phyloP scores from a whole-genome alignment of 805 yeast species.

The Myxozyma monticola region DNA sequence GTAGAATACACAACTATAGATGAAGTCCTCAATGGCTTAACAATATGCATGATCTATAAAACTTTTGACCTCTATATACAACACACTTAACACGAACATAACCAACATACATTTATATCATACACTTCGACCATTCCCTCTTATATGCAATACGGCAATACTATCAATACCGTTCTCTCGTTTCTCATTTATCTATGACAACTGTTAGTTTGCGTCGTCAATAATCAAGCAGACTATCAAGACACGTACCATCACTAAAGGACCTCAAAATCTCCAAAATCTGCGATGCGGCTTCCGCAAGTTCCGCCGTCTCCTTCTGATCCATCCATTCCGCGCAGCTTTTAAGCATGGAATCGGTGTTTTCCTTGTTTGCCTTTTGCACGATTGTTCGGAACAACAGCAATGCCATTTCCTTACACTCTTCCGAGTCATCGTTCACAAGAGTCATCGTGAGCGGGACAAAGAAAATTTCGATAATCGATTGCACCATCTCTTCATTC shows the following conservation, averaged over 20 bases:
- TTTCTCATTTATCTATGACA: too few relatives aligned
- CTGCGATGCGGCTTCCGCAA: constrained; percentile 40
- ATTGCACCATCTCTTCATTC: constrained; percentile 50
- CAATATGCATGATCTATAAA: neutral
- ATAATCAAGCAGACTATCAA: too few relatives aligned
- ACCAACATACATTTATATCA: too few relatives aligned
- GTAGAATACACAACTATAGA: neutral
- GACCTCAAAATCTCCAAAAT: constrained; percentile 12
- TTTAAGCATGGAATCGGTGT: constrained; percentile 21
- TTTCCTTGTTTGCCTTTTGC: constrained; percentile 47
- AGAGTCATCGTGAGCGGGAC: constrained; percentile 76
- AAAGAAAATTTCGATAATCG: constrained; percentile 73
- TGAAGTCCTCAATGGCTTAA: neutral
- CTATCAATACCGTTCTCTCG: too few relatives aligned
- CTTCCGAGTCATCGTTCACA: constrained; percentile 72
- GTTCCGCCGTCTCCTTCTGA: constrained; percentile 40
- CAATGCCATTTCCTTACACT: constrained; percentile 82
- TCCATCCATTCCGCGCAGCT: constrained; percentile 23
- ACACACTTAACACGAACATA: neutral
- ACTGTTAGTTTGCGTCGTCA: too few relatives aligned
- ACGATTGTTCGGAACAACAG: constrained; percentile 58
- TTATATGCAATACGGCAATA: too few relatives aligned
- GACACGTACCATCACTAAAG: constrained; percentile 3
- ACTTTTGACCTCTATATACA: neutral
- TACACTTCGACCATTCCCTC: too few relatives aligned